Percentiles rank a stretch among this genome's conserved stretches.
Evolutionary conservation across 2,329 filamentous ascomycete genomes (phyloP).

Genomic region (Beauveria scarabaeidicola): DNA sequence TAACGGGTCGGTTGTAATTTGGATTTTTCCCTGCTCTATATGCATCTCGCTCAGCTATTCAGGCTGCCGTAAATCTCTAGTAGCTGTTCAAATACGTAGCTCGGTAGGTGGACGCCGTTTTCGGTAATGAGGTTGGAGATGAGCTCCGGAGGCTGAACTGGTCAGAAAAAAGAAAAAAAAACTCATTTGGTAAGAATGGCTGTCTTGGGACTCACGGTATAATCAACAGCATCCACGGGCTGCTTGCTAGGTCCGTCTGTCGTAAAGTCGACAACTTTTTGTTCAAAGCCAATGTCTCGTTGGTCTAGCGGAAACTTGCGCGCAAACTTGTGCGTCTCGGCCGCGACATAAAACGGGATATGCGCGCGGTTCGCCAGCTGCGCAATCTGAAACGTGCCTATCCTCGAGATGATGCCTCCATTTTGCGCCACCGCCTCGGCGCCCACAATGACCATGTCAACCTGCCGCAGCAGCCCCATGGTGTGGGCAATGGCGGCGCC

Average conservation of each 20-base stretch:
- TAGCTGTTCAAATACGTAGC: slow-evolving; percentile 61
- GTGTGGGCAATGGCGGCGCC: slow-evolving; percentile 67
- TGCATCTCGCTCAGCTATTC: slow-evolving; percentile 21
- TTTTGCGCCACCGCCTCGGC: slow-evolving; percentile 89
- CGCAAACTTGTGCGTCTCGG: slow-evolving; percentile 95
- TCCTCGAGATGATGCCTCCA: slow-evolving; percentile 80
- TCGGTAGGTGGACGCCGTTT: slow-evolving; percentile 61
- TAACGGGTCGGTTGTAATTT: neutral
- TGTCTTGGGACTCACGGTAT: slow-evolving; percentile 45
- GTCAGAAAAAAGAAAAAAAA: slow-evolving; percentile 22
- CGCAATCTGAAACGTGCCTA: slow-evolving; percentile 82
- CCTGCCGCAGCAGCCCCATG: slow-evolving; percentile 45
- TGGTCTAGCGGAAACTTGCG: slow-evolving; percentile 77
- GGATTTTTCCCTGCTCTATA: neutral
- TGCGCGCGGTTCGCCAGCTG: slow-evolving; percentile 61
- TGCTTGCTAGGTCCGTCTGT: slow-evolving; percentile 40
- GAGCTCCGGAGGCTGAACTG: slow-evolving; percentile 50
- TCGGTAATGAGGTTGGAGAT: slow-evolving; percentile 71
- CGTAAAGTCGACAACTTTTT: slow-evolving; percentile 67
- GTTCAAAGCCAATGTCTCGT: slow-evolving; percentile 69
- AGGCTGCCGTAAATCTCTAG: slow-evolving; percentile 51
- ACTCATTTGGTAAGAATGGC: neutral
- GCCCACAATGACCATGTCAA: slow-evolving; percentile 59
- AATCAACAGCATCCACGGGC: slow-evolving; percentile 55
- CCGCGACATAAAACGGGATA: slow-evolving; percentile 81